Conservation (phyloP, 2,329 filamentous ascomycete genomes). For the Diplodia mutila region DNA sequence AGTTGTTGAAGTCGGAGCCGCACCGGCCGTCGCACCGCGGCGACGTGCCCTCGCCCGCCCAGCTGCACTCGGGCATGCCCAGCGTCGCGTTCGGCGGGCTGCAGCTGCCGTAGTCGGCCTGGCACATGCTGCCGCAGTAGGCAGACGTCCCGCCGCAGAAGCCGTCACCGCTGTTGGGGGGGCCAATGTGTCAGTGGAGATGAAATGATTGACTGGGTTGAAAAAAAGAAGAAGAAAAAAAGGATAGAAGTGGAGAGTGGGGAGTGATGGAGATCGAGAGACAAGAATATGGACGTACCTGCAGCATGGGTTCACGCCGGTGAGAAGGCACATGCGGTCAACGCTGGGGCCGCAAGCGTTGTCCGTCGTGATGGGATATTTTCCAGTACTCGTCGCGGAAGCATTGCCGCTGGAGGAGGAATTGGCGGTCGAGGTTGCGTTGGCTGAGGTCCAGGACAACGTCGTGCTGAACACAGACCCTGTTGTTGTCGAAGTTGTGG, state of each 20-base stretch:
- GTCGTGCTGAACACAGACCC: neutral
- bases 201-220: too few relatives aligned
- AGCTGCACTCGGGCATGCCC: conserved; percentile 21
- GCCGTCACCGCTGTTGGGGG: neutral
- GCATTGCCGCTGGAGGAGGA: neutral
- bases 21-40: conserved; percentile 25
- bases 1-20: conserved; percentile 6
- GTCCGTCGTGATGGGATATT: conserved; percentile 12
- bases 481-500: neutral
- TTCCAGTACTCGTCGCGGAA: neutral
- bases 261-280: neutral
- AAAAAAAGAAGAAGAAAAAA: too few relatives aligned
- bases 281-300: too few relatives aligned
- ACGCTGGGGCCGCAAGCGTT: conserved; percentile 5
- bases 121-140: conserved; percentile 17
- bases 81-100: conserved; percentile 4
- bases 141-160: conserved; percentile 10
- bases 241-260: too few relatives aligned
- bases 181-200: neutral
- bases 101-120: conserved; percentile 19
- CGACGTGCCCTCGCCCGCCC: conserved; percentile 14
- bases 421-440: neutral
- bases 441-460: conserved; percentile 11
- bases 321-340: conserved; percentile 12
- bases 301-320: conserved; percentile 22